phyloP scores from a whole-genome alignment of 768 basidiomycete species.

The Trametes coccinea region DNA sequence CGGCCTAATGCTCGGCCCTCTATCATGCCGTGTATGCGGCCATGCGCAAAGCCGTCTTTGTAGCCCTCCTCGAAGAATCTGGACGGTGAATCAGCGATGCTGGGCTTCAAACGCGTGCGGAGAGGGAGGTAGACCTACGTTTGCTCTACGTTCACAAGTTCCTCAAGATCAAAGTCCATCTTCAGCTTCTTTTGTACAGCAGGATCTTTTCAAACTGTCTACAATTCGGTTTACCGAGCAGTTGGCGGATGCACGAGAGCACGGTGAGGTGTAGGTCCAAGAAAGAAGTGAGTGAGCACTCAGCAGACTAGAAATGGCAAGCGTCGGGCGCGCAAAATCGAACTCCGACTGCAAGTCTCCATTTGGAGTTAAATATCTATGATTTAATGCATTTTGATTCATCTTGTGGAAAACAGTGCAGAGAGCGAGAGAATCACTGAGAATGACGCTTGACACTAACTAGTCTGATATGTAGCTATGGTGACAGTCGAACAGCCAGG shows the following conservation, averaged over 20 bases:
- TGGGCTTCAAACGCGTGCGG: neutral
- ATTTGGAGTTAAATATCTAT: too few relatives aligned
- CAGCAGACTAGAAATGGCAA: conserved; percentile 6
- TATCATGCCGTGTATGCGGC: conserved; percentile 84
- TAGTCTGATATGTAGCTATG: neutral
- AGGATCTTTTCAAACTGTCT: too few relatives aligned
- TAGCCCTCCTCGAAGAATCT: conserved; percentile 86
- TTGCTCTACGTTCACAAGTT: conserved; percentile 34
- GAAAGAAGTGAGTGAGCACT: neutral
- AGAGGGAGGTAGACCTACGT: conserved; percentile 23
- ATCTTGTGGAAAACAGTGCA: too few relatives aligned
- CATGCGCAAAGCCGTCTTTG: conserved; percentile 77
- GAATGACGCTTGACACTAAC: neutral
- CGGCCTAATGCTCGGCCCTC: conserved; percentile 88
- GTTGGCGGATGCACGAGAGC: neutral
- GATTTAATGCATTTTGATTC: too few relatives aligned
- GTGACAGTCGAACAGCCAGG: neutral
- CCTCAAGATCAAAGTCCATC: conserved; percentile 33
- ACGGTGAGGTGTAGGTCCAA: conserved; percentile 16
- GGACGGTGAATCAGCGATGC: neutral
- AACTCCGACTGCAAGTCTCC: neutral
- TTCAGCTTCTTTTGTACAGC: neutral
- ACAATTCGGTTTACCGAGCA: too few relatives aligned
- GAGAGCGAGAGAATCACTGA: too few relatives aligned
- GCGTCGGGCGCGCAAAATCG: neutral